Evolutionary conservation across 495 filamentous ascomycete species (phyloP).

Genomic region (Hypoxylon crocopeplum): DNA sequence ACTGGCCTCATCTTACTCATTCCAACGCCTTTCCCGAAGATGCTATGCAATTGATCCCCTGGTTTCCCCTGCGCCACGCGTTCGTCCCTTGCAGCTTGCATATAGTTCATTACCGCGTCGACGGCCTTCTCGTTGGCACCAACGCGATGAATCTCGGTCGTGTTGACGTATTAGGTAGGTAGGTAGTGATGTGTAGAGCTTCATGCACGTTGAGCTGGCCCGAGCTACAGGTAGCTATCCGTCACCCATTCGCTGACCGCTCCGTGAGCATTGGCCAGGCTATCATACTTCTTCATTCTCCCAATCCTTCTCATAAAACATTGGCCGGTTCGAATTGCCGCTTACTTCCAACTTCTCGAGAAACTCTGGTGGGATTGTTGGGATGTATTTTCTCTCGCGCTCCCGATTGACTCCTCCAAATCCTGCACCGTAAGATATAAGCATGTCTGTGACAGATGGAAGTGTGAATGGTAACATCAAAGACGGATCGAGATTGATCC

Average conservation of each 20-base stretch:
- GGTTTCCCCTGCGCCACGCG: slow-evolving; percentile 32
- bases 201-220: slow-evolving; percentile 37
- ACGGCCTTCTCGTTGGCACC: slow-evolving; percentile 28
- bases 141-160: slow-evolving; percentile 32
- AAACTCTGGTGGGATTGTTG: slow-evolving; percentile 92
- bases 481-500: slow-evolving; percentile 84
- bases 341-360: slow-evolving; percentile 82
- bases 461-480: slow-evolving; percentile 93
- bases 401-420: slow-evolving; percentile 93
- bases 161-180: slow-evolving; percentile 31
- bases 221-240: slow-evolving; percentile 11
- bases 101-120: slow-evolving; percentile 32
- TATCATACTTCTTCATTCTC: slow-evolving; percentile 56
- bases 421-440: slow-evolving; percentile 91
- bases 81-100: slow-evolving; percentile 47
- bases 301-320: slow-evolving; percentile 58
- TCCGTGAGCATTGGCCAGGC: slow-evolving; percentile 16
- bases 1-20: slow-evolving; percentile 34
- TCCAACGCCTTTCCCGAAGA: slow-evolving; percentile 35
- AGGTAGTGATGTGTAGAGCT: slow-evolving; percentile 31
- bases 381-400: slow-evolving; percentile 93
- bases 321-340: slow-evolving; percentile 42
- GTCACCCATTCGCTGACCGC: slow-evolving; percentile 20
- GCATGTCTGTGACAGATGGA: slow-evolving; percentile 96
- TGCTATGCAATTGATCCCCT: slow-evolving; percentile 27